These are phyloP conservation scores for Cercophora sp. DNA, from an alignment of 495 filamentous ascomycete species.

Conservation along the genomic window DNA sequence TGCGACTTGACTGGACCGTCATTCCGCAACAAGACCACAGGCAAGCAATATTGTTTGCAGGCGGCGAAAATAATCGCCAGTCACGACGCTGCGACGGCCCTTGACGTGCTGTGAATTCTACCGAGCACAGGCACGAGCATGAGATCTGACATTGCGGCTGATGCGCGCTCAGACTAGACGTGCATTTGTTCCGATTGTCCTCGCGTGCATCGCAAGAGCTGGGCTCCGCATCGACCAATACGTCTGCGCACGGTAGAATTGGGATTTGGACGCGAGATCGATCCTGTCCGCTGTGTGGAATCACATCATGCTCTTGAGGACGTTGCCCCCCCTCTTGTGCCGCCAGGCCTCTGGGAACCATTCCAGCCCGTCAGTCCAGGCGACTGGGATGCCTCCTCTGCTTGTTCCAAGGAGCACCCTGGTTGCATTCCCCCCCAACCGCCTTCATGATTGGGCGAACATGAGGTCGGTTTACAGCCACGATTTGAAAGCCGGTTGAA, in stretches of 20 bases:
- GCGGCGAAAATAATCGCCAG: constrained; percentile 6
- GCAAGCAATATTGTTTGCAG: constrained; percentile 7
- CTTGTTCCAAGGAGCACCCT: too few species aligned
- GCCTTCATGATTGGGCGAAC: background rate
- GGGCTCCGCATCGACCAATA: background rate
- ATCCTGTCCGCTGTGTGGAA: too few species aligned
- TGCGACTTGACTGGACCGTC: constrained; percentile 1
- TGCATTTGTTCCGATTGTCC: background rate
- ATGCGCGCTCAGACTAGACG: background rate
- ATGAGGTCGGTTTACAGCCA: background rate
- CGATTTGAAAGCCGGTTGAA: background rate
- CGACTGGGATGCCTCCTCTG: too few species aligned
- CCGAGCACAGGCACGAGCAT: background rate
- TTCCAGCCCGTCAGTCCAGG: too few species aligned
- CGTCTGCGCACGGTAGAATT: too few species aligned
- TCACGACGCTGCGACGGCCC: background rate
- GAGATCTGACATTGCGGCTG: constrained; percentile 9
- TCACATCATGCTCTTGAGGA: too few species aligned
- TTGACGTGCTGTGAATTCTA: background rate
- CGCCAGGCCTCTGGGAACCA: too few species aligned
- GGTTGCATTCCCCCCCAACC: background rate
- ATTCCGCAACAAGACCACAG: background rate
- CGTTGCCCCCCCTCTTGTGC: too few species aligned
- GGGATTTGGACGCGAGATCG: too few species aligned
- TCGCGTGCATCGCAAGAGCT: background rate